phyloP scores from a whole-genome alignment of 2,329 filamentous ascomycete genomes.

The Dendryphion nanum region DNA sequence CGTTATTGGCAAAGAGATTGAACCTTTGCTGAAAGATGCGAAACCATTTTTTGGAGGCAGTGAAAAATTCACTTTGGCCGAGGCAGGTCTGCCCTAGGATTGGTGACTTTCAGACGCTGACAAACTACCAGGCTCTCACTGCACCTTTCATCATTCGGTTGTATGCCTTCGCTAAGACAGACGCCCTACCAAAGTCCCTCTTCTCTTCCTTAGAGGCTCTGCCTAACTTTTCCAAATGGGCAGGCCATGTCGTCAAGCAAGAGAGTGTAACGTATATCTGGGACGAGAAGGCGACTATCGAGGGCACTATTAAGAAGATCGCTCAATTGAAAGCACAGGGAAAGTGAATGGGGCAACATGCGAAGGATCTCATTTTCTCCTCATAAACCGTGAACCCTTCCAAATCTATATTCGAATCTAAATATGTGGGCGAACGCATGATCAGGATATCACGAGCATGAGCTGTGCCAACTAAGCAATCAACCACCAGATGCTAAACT shows the following conservation, averaged over 20 bases:
- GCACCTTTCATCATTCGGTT: slow-evolving; percentile 68
- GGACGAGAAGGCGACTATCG: slow-evolving; percentile 27
- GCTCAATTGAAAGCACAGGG: slow-evolving; percentile 24
- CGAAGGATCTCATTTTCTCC: neutral
- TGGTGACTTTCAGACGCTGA: slow-evolving; percentile 4
- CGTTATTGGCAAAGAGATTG: slow-evolving; percentile 66
- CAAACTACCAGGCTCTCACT: slow-evolving; percentile 53
- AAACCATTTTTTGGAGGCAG: slow-evolving; percentile 48
- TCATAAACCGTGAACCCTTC: neutral
- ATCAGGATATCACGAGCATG: too few species aligned
- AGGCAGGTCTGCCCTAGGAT: slow-evolving; percentile 52
- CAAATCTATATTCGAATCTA: too few species aligned
- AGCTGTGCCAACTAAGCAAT: too few species aligned
- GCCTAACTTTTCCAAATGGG: slow-evolving; percentile 71
- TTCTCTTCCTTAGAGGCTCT: slow-evolving; percentile 51
- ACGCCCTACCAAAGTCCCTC: slow-evolving; percentile 53
- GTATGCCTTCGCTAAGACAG: slow-evolving; percentile 54
- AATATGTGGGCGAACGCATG: too few species aligned
- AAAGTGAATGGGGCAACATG: slow-evolving; percentile 8
- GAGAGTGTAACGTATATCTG: slow-evolving; percentile 60
- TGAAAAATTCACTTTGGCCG: slow-evolving; percentile 65
- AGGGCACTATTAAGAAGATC: slow-evolving; percentile 19
- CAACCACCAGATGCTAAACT: too few species aligned
- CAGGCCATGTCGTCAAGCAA: slow-evolving; percentile 57
- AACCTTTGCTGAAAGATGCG: slow-evolving; percentile 61